Evolutionary conservation across 2,329 filamentous ascomycete species (phyloP).

Genomic region (Intubia oerlemansii): DNA sequence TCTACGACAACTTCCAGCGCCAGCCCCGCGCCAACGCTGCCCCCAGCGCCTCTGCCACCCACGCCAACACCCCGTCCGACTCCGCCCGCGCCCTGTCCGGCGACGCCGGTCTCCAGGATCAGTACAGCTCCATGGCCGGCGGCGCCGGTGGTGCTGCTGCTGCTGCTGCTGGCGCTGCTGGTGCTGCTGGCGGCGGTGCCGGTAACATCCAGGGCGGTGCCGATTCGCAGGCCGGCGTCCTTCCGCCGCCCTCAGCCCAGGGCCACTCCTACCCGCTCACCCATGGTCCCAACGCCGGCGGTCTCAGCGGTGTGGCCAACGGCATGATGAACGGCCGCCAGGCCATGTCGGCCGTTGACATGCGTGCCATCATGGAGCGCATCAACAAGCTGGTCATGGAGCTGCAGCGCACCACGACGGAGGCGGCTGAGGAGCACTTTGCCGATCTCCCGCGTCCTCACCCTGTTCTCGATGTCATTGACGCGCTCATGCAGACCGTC

Average conservation of each 20-base stretch:
- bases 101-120: conserved; percentile 41
- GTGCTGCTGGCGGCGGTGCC: too few relatives aligned
- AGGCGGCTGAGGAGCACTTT: conserved; percentile 37
- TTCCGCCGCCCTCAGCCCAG: conserved; percentile 29
- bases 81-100: conserved; percentile 39
- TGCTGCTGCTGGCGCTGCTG: too few relatives aligned
- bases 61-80: conserved; percentile 36
- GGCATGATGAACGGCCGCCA: conserved; percentile 28
- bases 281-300: conserved; percentile 16
- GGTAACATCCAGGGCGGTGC: conserved; percentile 34
- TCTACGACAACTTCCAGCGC: conserved; percentile 89
- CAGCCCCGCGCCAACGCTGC: conserved; percentile 36
- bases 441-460: conserved; percentile 35
- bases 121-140: conserved; percentile 30
- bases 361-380: conserved; percentile 28
- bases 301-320: neutral
- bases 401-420: conserved; percentile 29
- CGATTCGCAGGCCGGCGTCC: conserved; percentile 33
- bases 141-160: too few relatives aligned
- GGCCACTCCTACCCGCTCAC: conserved; percentile 32
- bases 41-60: conserved; percentile 23
- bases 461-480: conserved; percentile 37
- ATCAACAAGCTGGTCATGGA: conserved; percentile 36
- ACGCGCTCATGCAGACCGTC: conserved; percentile 37
- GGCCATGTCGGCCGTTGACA: conserved; percentile 24